A percentile compares a stretch with the other conserved stretches of the same genome.
These are phyloP conservation scores for Aspergillus sp. DNA, from an alignment of 2,329 filamentous ascomycete genomes.

Conservation along the genomic window DNA sequence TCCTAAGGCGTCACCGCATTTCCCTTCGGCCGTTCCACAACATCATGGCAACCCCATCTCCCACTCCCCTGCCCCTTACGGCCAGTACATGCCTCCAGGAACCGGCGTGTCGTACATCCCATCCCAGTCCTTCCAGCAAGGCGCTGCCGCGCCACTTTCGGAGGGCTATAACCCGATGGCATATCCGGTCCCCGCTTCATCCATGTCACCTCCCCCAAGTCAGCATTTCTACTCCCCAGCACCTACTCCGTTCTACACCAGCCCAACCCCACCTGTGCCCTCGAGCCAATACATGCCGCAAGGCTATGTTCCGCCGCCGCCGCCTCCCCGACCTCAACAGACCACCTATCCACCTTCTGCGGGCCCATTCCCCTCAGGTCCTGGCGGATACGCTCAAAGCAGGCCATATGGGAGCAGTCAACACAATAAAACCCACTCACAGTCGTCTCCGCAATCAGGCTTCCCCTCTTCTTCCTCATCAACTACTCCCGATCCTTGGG, in stretches of 20 bases:
- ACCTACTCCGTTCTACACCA: conserved; percentile 36
- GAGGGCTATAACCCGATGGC: conserved; percentile 53
- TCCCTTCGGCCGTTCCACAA: conserved; percentile 29
- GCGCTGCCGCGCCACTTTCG: conserved; percentile 41
- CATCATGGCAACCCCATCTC: conserved; percentile 30
- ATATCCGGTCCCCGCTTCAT: conserved; percentile 43
- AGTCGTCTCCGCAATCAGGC: conserved; percentile 26
- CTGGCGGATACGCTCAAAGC: conserved; percentile 56
- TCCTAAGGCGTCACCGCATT: conserved; percentile 38
- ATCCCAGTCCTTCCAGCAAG: conserved; percentile 41
- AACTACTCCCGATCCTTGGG: conserved; percentile 62
- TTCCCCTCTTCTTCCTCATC: conserved; percentile 29
- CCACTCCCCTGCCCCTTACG: conserved; percentile 38
- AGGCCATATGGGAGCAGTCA: conserved; percentile 42
- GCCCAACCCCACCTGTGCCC: conserved; percentile 37
- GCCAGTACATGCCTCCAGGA: conserved; percentile 31
- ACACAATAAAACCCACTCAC: conserved; percentile 40
- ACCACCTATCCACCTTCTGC: conserved; percentile 42
- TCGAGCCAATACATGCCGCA: conserved; percentile 54
- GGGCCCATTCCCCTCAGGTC: conserved; percentile 55
- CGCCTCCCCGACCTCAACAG: conserved; percentile 64
- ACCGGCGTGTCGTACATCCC: conserved; percentile 28
- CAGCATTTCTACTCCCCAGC: conserved; percentile 40
- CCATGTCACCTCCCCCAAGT: conserved; percentile 44
- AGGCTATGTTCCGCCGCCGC: conserved; percentile 67